Evolutionary conservation across 345 rosid genomes (phyloP), one percentile per base, ranked within the genome.

Genomic region (Populus deltoides): DNA sequence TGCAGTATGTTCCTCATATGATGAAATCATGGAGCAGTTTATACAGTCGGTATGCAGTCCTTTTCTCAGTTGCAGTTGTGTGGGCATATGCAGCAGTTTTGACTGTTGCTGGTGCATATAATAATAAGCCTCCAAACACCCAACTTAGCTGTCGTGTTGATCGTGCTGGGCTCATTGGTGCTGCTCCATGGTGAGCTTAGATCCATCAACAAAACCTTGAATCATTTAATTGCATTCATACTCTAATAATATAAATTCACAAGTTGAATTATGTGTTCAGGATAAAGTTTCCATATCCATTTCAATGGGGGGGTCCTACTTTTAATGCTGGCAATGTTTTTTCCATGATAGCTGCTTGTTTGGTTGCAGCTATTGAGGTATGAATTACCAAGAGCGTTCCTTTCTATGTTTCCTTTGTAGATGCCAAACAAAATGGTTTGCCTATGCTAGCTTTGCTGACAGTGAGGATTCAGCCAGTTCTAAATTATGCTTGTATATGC

Each of bases 281-380:
- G 99, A 89, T 93, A 79, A 89, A 81, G 71, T 16, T 93, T 83
- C 99, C 98, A 12, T 93, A 90, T 86, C 98, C 99, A 47, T 89
- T 91, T 75, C 94, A 89, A 72, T 93, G 94, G 93, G 99, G 99
- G 5, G 41, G 86, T 49, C 98, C 98, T 11, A 79, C 85, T 27
- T 93, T 95, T 77, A 68, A 81, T 66, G 96, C 82, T 18, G 94
- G 96, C 2, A 90, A 91, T 73, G 71, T 78, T 36, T 86, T 93
- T 75, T 91, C 93, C 55, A 85, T 90, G 89, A 89, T 92, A 85
- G 98, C 96, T 71, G 92, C 98, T 72, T 73, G 91, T 68, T 80
- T 79, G 18, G 99, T 95, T 27, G 90, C 98, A 11, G 78, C 86
- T 71, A 77, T 93, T 38, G 96, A 95, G 99, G 99, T 93, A 68